phyloP scores from a whole-genome alignment of 345 rosid genomes.

The Eucalyptus urophylla region DNA sequence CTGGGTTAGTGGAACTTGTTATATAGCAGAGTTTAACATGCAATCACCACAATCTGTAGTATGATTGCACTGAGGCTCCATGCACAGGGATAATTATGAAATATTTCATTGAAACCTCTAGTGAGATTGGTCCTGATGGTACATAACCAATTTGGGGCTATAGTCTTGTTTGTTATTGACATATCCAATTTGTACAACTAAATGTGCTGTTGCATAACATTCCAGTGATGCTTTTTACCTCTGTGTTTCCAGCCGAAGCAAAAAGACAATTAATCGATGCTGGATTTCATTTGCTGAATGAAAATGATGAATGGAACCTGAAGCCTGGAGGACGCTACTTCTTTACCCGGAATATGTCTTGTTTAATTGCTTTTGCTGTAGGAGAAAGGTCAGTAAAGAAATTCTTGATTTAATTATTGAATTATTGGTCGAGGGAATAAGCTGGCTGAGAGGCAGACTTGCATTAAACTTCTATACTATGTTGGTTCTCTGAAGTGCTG shows the following conservation, averaged over 20 bases:
- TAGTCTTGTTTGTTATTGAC: not conserved
- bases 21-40: not conserved
- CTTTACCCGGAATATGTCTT: slow-evolving; percentile 91
- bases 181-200: not conserved
- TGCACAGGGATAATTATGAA: accelerated
- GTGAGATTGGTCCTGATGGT: not conserved
- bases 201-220: not conserved
- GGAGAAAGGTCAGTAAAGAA: slow-evolving; percentile 64
- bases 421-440: accelerated
- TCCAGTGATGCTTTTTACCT: not conserved
- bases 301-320: slow-evolving; percentile 79
- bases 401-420: not conserved
- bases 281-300: slow-evolving; percentile 63
- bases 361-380: slow-evolving; percentile 84
- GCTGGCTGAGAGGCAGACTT: not conserved
- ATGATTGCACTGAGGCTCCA: not conserved
- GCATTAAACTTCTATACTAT: not conserved
- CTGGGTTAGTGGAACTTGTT: not conserved
- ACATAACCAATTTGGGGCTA: not conserved
- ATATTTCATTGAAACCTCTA: not conserved
- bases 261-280: slow-evolving; percentile 59
- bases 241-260: slow-evolving; percentile 55
- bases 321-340: slow-evolving; percentile 92
- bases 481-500: not conserved
- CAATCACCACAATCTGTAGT: not conserved